These are phyloP conservation scores for Rhytidhysteron rufulum DNA, from an alignment of 2,329 filamentous ascomycete species.

Conservation along the genomic window DNA sequence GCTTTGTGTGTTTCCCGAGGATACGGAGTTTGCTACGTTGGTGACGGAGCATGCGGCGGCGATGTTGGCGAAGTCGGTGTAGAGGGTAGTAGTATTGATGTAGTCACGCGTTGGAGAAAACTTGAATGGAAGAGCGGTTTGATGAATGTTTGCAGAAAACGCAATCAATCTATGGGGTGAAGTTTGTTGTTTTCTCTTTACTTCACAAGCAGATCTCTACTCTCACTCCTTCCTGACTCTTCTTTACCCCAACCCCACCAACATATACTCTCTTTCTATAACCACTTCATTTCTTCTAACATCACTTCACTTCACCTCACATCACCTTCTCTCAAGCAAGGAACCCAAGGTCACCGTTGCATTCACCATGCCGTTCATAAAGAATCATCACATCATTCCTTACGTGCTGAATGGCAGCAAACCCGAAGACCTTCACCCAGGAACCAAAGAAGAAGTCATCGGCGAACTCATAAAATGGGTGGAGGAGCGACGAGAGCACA, in stretches of 20 bases:
- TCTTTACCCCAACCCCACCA: no score
- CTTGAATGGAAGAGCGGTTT: no score
- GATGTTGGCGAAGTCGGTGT: not conserved
- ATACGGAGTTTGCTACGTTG: not conserved
- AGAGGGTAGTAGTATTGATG: no score
- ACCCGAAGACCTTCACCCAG: not conserved
- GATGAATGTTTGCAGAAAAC: no score
- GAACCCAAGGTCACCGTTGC: not conserved
- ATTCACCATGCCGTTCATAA: not conserved
- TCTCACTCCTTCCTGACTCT: no score
- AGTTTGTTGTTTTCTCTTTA: no score
- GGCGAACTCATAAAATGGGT: not conserved
- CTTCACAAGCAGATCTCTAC: no score
- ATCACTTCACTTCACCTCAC: not conserved
- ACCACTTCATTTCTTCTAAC: no score
- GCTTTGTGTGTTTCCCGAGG: not conserved
- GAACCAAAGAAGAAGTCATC: not conserved
- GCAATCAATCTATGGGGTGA: no score
- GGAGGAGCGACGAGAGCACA: not conserved
- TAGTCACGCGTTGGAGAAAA: no score
- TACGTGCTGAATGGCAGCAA: not conserved
- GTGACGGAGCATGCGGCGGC: not conserved
- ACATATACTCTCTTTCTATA: no score
- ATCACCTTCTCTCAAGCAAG: no score
- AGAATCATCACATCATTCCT: not conserved